Base-by-base conservation (phyloP, 2,329 filamentous ascomycete genomes). In the Alternaria ventricosa region DNA sequence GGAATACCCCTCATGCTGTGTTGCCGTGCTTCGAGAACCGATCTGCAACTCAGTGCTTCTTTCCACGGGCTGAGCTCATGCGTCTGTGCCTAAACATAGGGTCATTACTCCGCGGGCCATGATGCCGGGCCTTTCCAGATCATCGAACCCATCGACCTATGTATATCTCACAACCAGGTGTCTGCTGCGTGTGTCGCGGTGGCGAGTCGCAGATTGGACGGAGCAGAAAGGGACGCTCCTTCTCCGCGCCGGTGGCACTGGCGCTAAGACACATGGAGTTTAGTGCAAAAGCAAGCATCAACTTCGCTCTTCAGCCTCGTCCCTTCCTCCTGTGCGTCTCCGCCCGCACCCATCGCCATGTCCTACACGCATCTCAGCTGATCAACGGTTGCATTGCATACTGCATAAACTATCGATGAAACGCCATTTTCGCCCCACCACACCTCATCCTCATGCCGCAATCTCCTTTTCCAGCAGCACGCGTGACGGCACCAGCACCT, bases 391-490 rank as follows among this genome's bases (percentile, higher is more conserved):
- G 36, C 20, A 53, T 53, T 45, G 10, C 9, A 41, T 54, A 30
- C 36, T 51, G 47, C 56, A 59, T 11, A 45, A 23, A 44, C 12
- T 22, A 22, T 30, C 6, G 30, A 12, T 41, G 23, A 13, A 50
- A 49, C 49, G 30, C 46, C 53, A 22, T 36, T 36, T n/a, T 11
- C 11, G 22, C 46, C 23, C 23, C 50, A 23, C 28, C 36, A 15
- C 15, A 9, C 15, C 55, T 18, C 50, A 18, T 25, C 4, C 11
- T 57, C 45, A 61, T 55, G 54, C 55, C 22, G 63, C 55, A 33
- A 68, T 22, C 43, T 74, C 71, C 61, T 67, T 68, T 22, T 70
- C 66, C 23, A 61, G 49, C 28, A 75, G 18, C 20, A 68, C 49
- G 28, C 67, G 61, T 1, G 65, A 47, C 15, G 64, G 68, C 22